phyloP scores from a whole-genome alignment of 2,329 filamentous ascomycete genomes.

The Colletotrichum sansevieriae region DNA sequence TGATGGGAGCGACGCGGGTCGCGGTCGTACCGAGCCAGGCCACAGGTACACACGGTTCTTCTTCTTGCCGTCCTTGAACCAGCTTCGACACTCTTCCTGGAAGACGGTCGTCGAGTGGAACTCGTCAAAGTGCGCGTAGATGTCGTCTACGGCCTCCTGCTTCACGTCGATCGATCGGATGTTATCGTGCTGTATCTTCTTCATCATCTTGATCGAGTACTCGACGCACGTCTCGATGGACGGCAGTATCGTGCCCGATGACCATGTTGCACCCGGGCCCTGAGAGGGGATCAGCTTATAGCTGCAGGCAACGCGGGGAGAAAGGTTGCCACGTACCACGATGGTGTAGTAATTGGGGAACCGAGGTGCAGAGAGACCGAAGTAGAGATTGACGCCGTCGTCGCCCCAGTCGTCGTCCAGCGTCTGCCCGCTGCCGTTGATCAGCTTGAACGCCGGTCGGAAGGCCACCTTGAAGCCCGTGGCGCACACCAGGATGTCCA shows the following conservation, averaged over 20 bases:
- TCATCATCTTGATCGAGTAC: constrained; percentile 54
- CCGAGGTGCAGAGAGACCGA: constrained; percentile 58
- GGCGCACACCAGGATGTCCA: constrained; percentile 54
- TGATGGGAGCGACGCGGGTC: neutral
- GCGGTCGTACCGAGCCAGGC: constrained; percentile 49
- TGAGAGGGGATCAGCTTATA: constrained; percentile 18
- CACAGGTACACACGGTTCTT: constrained; percentile 52
- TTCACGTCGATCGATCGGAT: constrained; percentile 52
- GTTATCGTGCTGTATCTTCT: constrained; percentile 53
- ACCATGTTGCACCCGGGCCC: constrained; percentile 58
- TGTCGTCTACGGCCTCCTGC: constrained; percentile 51
- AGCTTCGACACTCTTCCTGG: constrained; percentile 50
- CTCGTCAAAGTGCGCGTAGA: constrained; percentile 50
- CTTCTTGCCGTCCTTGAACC: constrained; percentile 52
- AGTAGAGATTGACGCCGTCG: constrained; percentile 56
- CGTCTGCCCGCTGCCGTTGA: constrained; percentile 50
- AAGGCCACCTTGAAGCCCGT: constrained; percentile 56
- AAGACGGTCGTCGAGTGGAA: constrained; percentile 53
- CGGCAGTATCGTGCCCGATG: constrained; percentile 57
- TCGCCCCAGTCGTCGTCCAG: constrained; percentile 59
- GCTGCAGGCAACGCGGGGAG: neutral
- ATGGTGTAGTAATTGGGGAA: constrained; percentile 61
- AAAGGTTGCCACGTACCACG: constrained; percentile 43
- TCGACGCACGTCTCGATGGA: constrained; percentile 59
- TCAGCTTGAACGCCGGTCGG: constrained; percentile 58